phyloP scores from a whole-genome alignment of 345 rosid species.

The Gossypium herbaceum region DNA sequence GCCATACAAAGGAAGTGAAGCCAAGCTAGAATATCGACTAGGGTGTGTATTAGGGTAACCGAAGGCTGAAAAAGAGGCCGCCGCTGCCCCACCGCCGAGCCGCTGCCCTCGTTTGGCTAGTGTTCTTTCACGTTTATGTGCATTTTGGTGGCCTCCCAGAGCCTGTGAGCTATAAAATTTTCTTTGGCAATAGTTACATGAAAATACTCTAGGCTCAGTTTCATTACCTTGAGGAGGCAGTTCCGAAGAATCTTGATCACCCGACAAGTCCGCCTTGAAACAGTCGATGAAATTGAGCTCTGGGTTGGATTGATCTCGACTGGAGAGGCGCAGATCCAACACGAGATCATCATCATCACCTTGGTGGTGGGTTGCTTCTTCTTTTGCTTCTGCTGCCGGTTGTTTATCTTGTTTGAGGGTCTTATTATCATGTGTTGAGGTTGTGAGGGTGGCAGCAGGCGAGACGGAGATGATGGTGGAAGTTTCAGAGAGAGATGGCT shows the following conservation, averaged over 20 bases:
- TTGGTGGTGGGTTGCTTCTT: constrained; percentile 1
- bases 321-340: constrained; percentile 59
- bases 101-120: constrained; percentile 74
- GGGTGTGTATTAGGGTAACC: constrained; percentile 19
- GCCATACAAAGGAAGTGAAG: constrained; percentile 78
- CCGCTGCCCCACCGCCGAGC: constrained; percentile 6
- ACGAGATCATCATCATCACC: constrained; percentile 26
- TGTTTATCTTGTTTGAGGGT: neutral
- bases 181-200: constrained; percentile 88
- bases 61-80: constrained; percentile 30
- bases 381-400: neutral
- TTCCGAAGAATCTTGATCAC: constrained; percentile 20
- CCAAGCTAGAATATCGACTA: constrained; percentile 50
- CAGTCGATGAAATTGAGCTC: constrained; percentile 52
- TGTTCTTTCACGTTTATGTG: constrained; percentile 83
- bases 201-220: constrained; percentile 61
- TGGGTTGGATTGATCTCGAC: constrained; percentile 25
- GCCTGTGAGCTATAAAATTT: constrained; percentile 96
- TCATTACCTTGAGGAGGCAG: constrained; percentile 25
- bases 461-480: constrained; percentile 34
- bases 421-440: no score
- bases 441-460: no score
- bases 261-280: constrained; percentile 24
- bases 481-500: constrained; percentile 30
- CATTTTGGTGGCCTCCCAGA: constrained; percentile 94